A percentile compares a stretch with the other conserved stretches of the same genome.
These are phyloP conservation scores for Prunus salicina DNA, from an alignment of 306 rosid genomes.

Conservation along the genomic window DNA sequence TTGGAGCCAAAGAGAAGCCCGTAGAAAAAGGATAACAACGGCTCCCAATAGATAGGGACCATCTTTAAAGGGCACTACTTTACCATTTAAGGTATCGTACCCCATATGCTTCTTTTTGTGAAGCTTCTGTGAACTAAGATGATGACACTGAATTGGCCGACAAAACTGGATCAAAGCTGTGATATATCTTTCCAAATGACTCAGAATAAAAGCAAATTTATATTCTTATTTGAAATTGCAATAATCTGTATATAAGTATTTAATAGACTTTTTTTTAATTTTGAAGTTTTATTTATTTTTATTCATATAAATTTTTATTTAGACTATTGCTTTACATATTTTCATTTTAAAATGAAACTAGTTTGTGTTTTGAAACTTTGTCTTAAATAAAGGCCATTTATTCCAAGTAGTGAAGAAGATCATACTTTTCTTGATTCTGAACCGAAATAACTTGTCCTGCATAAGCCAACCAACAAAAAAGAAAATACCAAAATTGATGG, in stretches of 20 bases:
- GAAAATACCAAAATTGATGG: slow-evolving; percentile 6
- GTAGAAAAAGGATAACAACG: neutral
- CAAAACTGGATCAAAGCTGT: slow-evolving; percentile 8
- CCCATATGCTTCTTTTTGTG: neutral
- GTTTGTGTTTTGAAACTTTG: no score
- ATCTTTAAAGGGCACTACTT: neutral
- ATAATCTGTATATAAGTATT: neutral
- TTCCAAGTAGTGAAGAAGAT: no score
- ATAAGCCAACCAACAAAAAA: neutral
- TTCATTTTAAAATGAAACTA: no score
- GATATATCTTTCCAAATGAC: neutral
- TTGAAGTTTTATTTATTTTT: no score
- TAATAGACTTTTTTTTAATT: no score
- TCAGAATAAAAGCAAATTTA: no score
- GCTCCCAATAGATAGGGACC: neutral
- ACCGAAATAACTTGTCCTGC: neutral
- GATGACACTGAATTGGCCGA: neutral
- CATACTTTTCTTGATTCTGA: neutral
- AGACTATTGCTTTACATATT: no score
- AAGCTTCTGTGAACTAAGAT: neutral
- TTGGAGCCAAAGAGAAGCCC: neutral
- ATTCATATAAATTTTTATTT: no score
- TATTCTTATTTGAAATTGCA: neutral
- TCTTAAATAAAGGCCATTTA: no score
- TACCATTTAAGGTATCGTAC: neutral